Evolutionary conservation across 768 basidiomycete genomes (phyloP).

Genomic region (Tremella fuciformis): DNA sequence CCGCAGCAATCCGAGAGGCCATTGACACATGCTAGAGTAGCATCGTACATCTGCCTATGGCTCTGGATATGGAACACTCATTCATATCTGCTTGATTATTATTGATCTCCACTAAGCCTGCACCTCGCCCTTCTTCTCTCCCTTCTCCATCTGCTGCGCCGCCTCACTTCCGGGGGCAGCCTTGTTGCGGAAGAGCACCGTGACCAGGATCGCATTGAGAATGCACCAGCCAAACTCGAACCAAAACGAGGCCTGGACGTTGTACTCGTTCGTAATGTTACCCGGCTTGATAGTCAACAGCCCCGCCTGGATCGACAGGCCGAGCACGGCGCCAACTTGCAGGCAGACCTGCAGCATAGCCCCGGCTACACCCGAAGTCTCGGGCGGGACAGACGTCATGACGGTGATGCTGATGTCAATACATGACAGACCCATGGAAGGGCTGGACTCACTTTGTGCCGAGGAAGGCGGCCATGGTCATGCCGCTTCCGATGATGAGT

Average conservation of each 20-base stretch:
- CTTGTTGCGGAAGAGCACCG: not conserved
- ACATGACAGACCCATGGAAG: not conserved
- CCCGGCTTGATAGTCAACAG: constrained; percentile 24
- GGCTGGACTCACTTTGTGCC: not conserved
- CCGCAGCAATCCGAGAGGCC: no score
- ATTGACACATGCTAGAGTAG: no score
- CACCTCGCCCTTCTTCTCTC: no score
- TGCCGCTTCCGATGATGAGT: no score
- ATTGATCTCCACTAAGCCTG: no score
- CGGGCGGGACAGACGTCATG: constrained; percentile 23
- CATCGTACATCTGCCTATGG: no score
- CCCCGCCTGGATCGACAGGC: constrained; percentile 60
- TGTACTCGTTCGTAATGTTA: constrained; percentile 20
- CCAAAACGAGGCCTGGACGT: constrained; percentile 29
- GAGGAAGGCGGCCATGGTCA: not conserved
- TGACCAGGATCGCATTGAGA: constrained; percentile 8
- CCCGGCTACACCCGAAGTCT: constrained; percentile 4
- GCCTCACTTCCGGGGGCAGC: no score
- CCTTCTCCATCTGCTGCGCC: no score
- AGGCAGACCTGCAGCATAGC: constrained; percentile 5
- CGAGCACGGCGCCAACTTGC: constrained; percentile 27
- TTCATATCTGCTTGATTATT: no score
- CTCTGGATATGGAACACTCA: no score
- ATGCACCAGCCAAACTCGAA: constrained; percentile 34
- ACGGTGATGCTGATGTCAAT: constrained; percentile 14